These are phyloP conservation scores for Chrysoporthe deuterocubensis DNA, from an alignment of 2,329 filamentous ascomycete genomes.

Conservation along the genomic window DNA sequence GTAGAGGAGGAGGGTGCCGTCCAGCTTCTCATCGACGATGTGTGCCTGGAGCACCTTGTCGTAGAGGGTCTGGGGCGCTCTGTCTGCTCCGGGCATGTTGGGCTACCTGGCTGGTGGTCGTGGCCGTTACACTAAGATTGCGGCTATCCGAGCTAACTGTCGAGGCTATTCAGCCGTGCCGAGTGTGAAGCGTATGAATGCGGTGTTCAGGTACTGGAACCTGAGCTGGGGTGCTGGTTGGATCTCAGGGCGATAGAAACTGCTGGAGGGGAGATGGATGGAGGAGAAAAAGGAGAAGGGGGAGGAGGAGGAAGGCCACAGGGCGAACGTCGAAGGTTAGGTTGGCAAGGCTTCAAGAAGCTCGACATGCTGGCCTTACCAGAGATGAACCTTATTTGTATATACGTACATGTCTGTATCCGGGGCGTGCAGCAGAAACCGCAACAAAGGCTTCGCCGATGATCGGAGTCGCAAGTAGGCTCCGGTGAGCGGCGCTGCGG, in stretches of 20 bases:
- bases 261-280: neutral
- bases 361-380: neutral
- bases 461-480: slow-evolving; percentile 8
- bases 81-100: slow-evolving; percentile 76
- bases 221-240: neutral
- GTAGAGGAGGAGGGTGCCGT: slow-evolving; percentile 90
- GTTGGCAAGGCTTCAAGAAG: neutral
- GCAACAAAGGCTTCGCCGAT: slow-evolving; percentile 12
- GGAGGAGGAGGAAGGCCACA: neutral
- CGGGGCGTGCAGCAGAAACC: neutral
- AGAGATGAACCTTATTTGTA: neutral
- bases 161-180: neutral
- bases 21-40: slow-evolving; percentile 91
- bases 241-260: neutral
- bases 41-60: slow-evolving; percentile 97
- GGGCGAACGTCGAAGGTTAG: neutral
- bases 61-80: slow-evolving; percentile 83
- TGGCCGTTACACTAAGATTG: slow-evolving; percentile 15
- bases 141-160: neutral
- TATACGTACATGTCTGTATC: neutral
- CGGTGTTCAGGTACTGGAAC: neutral
- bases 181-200: neutral
- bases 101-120: slow-evolving; percentile 1
- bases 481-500: slow-evolving; percentile 9
- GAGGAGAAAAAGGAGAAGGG: neutral